Conservation (phyloP, 257 asterid genomes). For the Ajuga chamaepitys region DNA sequence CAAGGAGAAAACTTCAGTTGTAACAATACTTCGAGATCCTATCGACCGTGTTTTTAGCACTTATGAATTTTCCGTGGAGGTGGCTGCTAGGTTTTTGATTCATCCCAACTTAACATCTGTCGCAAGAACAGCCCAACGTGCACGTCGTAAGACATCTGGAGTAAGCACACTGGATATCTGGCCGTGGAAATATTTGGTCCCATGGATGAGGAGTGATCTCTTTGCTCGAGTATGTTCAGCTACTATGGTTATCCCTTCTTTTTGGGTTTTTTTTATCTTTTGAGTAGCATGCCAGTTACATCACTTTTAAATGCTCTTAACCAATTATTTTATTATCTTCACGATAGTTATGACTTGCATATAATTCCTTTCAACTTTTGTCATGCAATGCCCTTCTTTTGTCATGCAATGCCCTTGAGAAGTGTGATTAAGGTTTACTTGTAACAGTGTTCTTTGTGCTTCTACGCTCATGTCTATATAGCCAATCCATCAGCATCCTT, state of each 20-base stretch:
- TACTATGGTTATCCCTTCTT: slow-evolving; percentile 6
- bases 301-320: not conserved
- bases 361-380: not conserved
- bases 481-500: not conserved
- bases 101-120: slow-evolving; percentile 91
- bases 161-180: slow-evolving; percentile 91
- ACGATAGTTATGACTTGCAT: not conserved
- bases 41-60: slow-evolving; percentile 91
- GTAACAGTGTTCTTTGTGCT: not conserved
- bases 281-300: not conserved
- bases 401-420: not conserved
- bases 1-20: slow-evolving; percentile 67
- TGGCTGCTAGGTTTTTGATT: slow-evolving; percentile 87
- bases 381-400: not conserved
- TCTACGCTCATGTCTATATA: not conserved
- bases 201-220: slow-evolving; percentile 98
- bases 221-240: slow-evolving; percentile 75
- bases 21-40: slow-evolving; percentile 92
- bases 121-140: slow-evolving; percentile 39
- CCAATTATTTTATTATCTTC: not conserved
- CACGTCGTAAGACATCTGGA: slow-evolving; percentile 52
- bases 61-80: slow-evolving; percentile 96
- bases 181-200: slow-evolving; percentile 99
- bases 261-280: not conserved
- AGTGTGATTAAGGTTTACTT: not conserved